phyloP scores from a whole-genome alignment of 441 rosid species.

The Gossypium schwendimanii region DNA sequence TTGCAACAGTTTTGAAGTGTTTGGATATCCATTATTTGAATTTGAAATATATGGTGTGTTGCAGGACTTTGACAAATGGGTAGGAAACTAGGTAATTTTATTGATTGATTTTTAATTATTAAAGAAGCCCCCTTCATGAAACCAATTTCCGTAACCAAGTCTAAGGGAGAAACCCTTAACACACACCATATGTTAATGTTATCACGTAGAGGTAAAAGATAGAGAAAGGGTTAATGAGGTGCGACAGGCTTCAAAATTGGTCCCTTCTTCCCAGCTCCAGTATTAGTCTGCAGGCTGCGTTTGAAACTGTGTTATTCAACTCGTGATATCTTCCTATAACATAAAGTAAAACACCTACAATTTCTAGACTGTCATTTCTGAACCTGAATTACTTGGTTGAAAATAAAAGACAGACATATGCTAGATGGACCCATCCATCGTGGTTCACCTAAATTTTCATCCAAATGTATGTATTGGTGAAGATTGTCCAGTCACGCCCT shows the following conservation, averaged over 20 bases:
- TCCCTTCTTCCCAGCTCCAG: conserved; percentile 13
- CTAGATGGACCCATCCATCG: neutral
- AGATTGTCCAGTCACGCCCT: neutral
- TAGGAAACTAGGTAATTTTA: no score
- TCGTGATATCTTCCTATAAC: neutral
- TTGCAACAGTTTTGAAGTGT: no score
- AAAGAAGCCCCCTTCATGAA: no score
- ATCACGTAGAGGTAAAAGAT: conserved; percentile 3
- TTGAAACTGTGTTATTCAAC: neutral
- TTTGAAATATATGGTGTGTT: no score
- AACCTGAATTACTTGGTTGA: neutral
- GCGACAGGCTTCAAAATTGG: conserved; percentile 14
- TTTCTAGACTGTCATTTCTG: neutral
- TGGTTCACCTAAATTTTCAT: neutral
- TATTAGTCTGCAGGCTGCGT: neutral
- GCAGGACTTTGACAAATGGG: no score
- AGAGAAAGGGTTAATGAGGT: conserved; percentile 21
- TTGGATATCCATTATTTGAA: no score
- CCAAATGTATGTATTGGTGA: neutral
- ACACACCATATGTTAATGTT: conserved; percentile 12
- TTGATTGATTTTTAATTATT: no score
- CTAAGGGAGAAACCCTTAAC: neutral
- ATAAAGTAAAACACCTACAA: no score
- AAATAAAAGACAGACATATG: neutral
- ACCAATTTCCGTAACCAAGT: no score